A percentile compares a stretch with the other conserved stretches of the same genome.
These are phyloP conservation scores for Ramaria sp. DNA, from an alignment of 768 basidiomycete genomes.

Conservation along the genomic window DNA sequence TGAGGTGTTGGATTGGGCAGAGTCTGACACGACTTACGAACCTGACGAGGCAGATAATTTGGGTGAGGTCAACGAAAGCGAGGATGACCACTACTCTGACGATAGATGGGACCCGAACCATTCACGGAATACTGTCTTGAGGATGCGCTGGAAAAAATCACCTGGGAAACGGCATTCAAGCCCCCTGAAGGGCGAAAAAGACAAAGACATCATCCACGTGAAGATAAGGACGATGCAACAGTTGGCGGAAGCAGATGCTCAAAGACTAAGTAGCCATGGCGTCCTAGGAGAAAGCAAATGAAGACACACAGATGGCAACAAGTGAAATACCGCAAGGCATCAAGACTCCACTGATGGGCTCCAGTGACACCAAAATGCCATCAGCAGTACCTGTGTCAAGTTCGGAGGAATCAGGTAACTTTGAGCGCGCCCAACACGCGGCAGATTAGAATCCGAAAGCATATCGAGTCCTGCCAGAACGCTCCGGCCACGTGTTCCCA, in stretches of 20 bases:
- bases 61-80: no score
- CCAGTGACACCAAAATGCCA: not conserved
- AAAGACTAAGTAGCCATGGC: constrained; percentile 8
- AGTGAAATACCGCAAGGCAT: not conserved
- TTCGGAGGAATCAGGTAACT: not conserved
- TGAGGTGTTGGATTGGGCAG: no score
- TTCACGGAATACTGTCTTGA: no score
- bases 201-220: no score
- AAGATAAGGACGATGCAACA: constrained; percentile 63
- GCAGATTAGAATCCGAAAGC: not conserved
- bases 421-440: not conserved
- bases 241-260: constrained; percentile 38
- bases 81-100: no score
- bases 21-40: no score
- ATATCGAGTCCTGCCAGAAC: constrained; percentile 26
- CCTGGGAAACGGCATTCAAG: no score
- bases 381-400: not conserved
- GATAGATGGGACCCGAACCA: no score
- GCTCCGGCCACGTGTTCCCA: constrained; percentile 48
- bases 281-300: constrained; percentile 5
- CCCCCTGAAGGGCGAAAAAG: no score
- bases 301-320: not conserved
- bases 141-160: no score
- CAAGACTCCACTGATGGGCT: not conserved
- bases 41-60: no score